Conservation (phyloP, 2,329 filamentous ascomycete genomes). For the Dothistroma septosporum region DNA sequence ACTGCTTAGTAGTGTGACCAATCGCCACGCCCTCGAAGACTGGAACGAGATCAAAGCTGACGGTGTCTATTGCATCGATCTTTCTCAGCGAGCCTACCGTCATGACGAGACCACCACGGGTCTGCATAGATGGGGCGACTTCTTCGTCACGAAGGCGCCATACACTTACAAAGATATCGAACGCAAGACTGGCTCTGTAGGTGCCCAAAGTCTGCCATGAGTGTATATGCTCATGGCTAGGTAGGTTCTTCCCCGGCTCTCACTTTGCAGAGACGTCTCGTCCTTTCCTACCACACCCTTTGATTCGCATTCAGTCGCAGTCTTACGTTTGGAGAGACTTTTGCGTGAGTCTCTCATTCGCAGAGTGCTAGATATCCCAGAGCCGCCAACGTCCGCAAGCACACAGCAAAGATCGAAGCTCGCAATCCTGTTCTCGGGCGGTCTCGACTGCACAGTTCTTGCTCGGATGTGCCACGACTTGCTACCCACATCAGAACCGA, state of each 20-base stretch:
- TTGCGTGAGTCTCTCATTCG: slow-evolving; percentile 27
- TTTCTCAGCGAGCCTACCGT: slow-evolving; percentile 34
- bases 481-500: slow-evolving; percentile 61
- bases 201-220: slow-evolving; percentile 15
- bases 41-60: slow-evolving; percentile 84
- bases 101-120: neutral
- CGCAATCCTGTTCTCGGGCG: slow-evolving; percentile 87
- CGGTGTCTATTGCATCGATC: slow-evolving; percentile 67
- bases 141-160: slow-evolving; percentile 17
- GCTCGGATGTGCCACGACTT: slow-evolving; percentile 76
- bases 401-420: slow-evolving; percentile 48
- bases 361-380: slow-evolving; percentile 59
- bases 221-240: slow-evolving; percentile 29
- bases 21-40: slow-evolving; percentile 42
- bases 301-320: slow-evolving; percentile 21
- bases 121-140: slow-evolving; percentile 6
- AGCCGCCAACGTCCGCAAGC: slow-evolving; percentile 23
- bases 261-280: slow-evolving; percentile 26
- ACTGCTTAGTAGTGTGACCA: slow-evolving; percentile 67
- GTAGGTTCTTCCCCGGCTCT: slow-evolving; percentile 34
- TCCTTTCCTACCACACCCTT: slow-evolving; percentile 9
- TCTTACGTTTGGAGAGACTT: slow-evolving; percentile 21
- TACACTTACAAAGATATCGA: slow-evolving; percentile 15
- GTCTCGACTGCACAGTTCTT: slow-evolving; percentile 85
- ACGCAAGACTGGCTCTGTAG: slow-evolving; percentile 21